Base-by-base conservation (phyloP, 164 flowering plant species). In the Dillenia suffruticosa region DNA sequence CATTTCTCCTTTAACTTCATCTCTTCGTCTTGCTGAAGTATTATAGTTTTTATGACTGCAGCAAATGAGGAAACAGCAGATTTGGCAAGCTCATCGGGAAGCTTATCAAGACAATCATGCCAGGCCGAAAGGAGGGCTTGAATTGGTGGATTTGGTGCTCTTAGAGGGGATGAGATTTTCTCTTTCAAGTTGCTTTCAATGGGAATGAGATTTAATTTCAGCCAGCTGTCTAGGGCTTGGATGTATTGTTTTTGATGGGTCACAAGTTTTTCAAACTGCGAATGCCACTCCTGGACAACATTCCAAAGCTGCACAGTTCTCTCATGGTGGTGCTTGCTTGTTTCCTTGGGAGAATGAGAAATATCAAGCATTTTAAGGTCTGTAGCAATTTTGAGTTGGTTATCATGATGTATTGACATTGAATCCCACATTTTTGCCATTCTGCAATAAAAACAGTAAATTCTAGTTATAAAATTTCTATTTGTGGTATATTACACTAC, bases 121-220 rank as follows among this genome's bases (percentile, higher is more conserved):
- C 98, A 92, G 0, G 77, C 64, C 15, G 58, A 78, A 32, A 92
- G 76, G 47, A 92, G 92, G 49, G 74, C 53, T 59, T 84, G 85
- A 66, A 92, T 88, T 0, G 93, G 89, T 5, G 93, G 93, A 46
- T 66, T 68, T 52, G 63, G 76, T 58, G 46, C 65, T 57, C 81
- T 68, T 12, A 87, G 85, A 3, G 98, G 96, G 13, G 96, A 88
- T 7, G 92, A 81, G 44, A 84, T 70, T 63, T 81, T 87, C 68
- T 89, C 95, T 66, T 77, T 89, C 45, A 89, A 62, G 77, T 79
- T 83, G 82, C 89, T 86, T 62, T 90, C 98, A 12, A 88, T 88
- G 9, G 98, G 98, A 61, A 90, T 78, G 57, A 92, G 82, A 66
- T 85, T 92, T 16, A 81, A 72, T 67, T 86, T 86, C 73, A 92